These are phyloP conservation scores for Mollisiaceae sp. DNA, from an alignment of 2,329 filamentous ascomycete genomes.

Conservation along the genomic window DNA sequence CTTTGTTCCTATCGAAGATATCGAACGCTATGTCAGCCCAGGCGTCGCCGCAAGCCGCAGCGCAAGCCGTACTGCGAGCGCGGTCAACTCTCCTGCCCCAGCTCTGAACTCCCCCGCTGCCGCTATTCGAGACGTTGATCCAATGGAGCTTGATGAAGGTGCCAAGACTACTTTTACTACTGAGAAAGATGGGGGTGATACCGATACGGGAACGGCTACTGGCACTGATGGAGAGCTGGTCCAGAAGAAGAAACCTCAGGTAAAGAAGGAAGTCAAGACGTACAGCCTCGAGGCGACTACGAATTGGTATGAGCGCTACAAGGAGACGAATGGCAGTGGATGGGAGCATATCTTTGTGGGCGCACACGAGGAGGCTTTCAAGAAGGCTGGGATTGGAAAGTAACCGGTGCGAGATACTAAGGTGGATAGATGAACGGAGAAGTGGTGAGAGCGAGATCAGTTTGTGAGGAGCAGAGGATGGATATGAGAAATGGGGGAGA, in stretches of 20 bases:
- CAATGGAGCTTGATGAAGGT: background rate
- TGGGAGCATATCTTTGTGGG: constrained; percentile 16
- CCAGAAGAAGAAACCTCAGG: background rate
- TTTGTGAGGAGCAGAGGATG: too few species aligned
- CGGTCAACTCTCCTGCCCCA: background rate
- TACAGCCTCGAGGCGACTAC: constrained; percentile 11
- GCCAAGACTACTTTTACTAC: background rate
- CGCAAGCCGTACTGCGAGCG: background rate
- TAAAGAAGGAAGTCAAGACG: constrained; percentile 7
- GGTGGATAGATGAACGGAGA: too few species aligned
- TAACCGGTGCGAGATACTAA: too few species aligned
- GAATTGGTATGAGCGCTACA: constrained; percentile 7
- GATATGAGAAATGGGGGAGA: too few species aligned
- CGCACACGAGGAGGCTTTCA: constrained; percentile 1
- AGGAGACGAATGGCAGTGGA: constrained; percentile 12
- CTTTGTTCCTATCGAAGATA: constrained; percentile 89
- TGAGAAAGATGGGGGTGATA: background rate
- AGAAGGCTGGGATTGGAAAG: background rate
- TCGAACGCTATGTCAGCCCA: background rate
- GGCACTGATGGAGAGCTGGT: background rate
- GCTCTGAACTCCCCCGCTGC: background rate
- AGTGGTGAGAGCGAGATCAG: too few species aligned
- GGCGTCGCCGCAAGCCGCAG: background rate
- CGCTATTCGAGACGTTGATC: background rate
- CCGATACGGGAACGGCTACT: background rate